phyloP scores from a whole-genome alignment of 352 stramenopile species.

The Pythium oligandrum region DNA sequence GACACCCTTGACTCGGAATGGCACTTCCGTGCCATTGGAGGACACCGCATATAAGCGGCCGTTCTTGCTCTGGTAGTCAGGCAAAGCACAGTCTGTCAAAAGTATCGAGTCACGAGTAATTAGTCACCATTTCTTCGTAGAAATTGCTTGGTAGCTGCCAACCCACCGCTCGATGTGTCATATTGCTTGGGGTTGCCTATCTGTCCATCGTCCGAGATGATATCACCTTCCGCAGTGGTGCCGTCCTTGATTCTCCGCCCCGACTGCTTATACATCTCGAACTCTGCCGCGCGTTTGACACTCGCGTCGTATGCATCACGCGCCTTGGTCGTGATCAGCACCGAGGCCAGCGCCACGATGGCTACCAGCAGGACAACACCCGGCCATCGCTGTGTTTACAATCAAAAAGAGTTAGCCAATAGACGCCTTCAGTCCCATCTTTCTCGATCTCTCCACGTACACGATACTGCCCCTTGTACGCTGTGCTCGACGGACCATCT shows the following conservation, averaged over 20 bases:
- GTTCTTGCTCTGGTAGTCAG: constrained; percentile 77
- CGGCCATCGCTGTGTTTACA: constrained; percentile 41
- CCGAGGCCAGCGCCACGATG: constrained; percentile 22
- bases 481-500: too few species aligned
- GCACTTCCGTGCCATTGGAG: constrained; percentile 61
- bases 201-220: constrained; percentile 47
- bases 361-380: constrained; percentile 48
- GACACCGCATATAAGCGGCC: constrained; percentile 51
- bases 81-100: constrained; percentile 42
- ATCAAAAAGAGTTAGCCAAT: background rate
- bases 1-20: constrained; percentile 66
- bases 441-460: background rate
- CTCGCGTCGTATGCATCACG: constrained; percentile 24
- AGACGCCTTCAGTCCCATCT: too few species aligned
- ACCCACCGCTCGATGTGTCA: constrained; percentile 25
- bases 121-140: too few species aligned
- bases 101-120: background rate
- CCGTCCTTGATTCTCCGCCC: constrained; percentile 46
- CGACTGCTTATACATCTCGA: constrained; percentile 28
- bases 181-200: constrained; percentile 68
- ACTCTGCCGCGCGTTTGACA: constrained; percentile 18
- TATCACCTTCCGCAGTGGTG: constrained; percentile 23
- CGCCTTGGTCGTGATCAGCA: constrained; percentile 33
- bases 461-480: background rate
- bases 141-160: too few species aligned